Conservation (phyloP, 257 asterid species). For the Primulina eburnea region DNA sequence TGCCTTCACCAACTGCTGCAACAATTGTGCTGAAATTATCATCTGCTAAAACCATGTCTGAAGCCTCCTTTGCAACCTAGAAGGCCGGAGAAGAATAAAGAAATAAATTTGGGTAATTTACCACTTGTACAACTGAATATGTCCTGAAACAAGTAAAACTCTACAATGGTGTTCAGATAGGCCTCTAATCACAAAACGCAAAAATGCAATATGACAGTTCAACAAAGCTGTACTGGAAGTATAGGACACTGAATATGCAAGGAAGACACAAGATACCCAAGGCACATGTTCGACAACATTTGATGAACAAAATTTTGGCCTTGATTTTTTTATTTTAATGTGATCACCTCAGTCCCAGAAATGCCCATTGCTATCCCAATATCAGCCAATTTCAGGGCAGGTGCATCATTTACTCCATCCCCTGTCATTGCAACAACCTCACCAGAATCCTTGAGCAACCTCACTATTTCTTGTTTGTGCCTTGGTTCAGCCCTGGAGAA, state of each 20-base stretch:
- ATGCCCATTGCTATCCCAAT: slow-evolving; percentile 99
- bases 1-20: slow-evolving; percentile 98
- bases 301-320: slow-evolving; percentile 6
- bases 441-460: slow-evolving; percentile 89
- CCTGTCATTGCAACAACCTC: slow-evolving; percentile 99
- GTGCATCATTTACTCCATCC: slow-evolving; percentile 98
- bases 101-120: neutral
- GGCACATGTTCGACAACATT: neutral
- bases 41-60: slow-evolving; percentile 98
- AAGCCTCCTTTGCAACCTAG: slow-evolving; percentile 98
- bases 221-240: neutral
- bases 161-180: neutral
- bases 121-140: slow-evolving; percentile 7
- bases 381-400: slow-evolving; percentile 93
- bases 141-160: neutral
- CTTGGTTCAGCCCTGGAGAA: slow-evolving; percentile 99
- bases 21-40: slow-evolving; percentile 96
- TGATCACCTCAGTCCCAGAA: slow-evolving; percentile 88
- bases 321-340: neutral
- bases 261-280: neutral
- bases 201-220: neutral
- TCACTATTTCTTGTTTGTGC: slow-evolving; percentile 97
- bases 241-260: neutral
- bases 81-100: slow-evolving; percentile 6
- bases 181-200: neutral